Base-by-base conservation (phyloP, 345 rosid genomes). In the Clarkia xantiana region DNA sequence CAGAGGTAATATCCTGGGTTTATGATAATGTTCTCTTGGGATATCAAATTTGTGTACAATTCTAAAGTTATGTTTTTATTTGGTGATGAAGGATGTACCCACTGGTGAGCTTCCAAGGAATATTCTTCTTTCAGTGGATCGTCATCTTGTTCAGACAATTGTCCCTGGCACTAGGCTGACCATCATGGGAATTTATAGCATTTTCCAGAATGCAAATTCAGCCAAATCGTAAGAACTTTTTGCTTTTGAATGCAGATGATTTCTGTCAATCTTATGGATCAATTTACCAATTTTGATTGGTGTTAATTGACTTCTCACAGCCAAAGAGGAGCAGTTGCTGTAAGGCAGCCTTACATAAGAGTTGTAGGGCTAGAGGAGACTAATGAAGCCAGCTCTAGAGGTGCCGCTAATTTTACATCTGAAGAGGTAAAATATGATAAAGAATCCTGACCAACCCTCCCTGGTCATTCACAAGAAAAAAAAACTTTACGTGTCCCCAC, bases 41-140 rank as follows among this genome's bases (percentile, higher is more conserved):
- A 29, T 29, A 29, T 29, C 36, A 29, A 2, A 2, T 5, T 29
- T 29, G 36, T 29, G 36, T 29, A 29, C 5, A 7, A 3, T 29
- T 29, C 36, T 29, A 2, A 29, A 5, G 36, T 1, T 29, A n/a
- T 7, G 8, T 29, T 29, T 29, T 2, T 29, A 49, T 45, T 34
- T 54, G 49, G 29, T 29, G 40, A 51, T 60, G 58, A 65, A 86
- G 96, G 96, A 90, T 77, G 96, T 90, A 23, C 97, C 97, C 41
- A 86, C 97, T 41, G 94, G 97, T 29, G 97, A 90, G 79, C 96
- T 90, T 61, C 97, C 97, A n/a, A 77, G 97, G 56, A 90, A 90
- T 57, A 83, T 83, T 82, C 86, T 90, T 58, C 84, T 90, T 41
- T 90, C 96, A 0, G 76, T 83, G 67, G 97, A 90, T 71, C 77